Base-by-base conservation (phyloP, 352 stramenopile genomes). In the Pythium brachiatum region DNA sequence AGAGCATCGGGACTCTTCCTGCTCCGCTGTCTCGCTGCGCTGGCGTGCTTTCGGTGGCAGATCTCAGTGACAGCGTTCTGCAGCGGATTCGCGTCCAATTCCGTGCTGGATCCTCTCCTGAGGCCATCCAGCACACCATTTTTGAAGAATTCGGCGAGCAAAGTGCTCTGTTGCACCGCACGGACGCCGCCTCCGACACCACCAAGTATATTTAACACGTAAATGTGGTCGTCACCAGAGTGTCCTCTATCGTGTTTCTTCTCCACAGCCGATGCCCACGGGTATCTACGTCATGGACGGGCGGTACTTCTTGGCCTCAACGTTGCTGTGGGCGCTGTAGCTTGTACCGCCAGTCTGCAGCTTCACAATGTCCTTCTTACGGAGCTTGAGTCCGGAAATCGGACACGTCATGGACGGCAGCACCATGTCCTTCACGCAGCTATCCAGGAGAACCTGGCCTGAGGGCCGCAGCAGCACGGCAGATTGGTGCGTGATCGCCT, bases 291-390 rank as follows among this genome's bases (percentile, higher is more conserved):
- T 95, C 81, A 94, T 95, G 26, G 72, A 82, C 5, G 84, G 85
- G 41, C 84, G 74, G 57, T 95, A 95, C 63, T 93, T 94, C 63
- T 95, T 95, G 36, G 86, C 86, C 53, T 95, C 84, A 2, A 95
- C 86, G 12, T 67, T 88, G 74, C 86, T 95, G 69, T 95, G 86
- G 0, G 86, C 86, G 57, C 83, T 93, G 65, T 90, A 95, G 31
- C 79, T 79, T 21, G 86, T 90, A 21, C 86, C 86, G 26, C 84
- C 84, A 0, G 79, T 70, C 64, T 94, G 84, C 6, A 95, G 71
- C 44, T 83, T 75, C 34, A 95, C 70, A 61, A 95, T 88, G 51
- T 95, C 86, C 66, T 94, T 92, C 75, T 92, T 91, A 20, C 82
- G 77, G 26, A 95, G 71, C 73, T 95, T 95, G 36, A 95, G 73